Conservation (phyloP, 257 asterid genomes). For the Nicotiana noctiflora region DNA sequence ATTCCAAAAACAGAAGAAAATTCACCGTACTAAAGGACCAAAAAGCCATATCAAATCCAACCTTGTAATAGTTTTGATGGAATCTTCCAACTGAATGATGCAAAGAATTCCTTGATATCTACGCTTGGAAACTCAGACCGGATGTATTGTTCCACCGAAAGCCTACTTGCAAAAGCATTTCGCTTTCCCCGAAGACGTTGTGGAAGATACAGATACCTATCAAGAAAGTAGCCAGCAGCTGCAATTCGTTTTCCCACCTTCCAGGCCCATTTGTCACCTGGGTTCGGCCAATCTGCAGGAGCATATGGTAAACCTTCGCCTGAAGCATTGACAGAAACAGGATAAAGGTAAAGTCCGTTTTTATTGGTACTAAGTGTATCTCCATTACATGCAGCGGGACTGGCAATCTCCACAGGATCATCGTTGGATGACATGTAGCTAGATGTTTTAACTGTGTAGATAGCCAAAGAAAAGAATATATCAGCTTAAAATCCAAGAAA, state of each 20-base stretch:
- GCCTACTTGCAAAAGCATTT: slow-evolving; percentile 51
- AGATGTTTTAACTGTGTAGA: slow-evolving; percentile 2
- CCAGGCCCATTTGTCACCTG: slow-evolving; percentile 94
- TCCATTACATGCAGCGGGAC: slow-evolving; percentile 34
- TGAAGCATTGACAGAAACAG: slow-evolving; percentile 40
- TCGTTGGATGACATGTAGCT: slow-evolving; percentile 10
- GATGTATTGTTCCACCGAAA: slow-evolving; percentile 46
- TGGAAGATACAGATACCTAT: slow-evolving; percentile 69
- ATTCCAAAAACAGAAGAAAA: not conserved
- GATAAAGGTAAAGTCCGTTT: slow-evolving; percentile 43
- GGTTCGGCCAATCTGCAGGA: slow-evolving; percentile 75
- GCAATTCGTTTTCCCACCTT: slow-evolving; percentile 60
- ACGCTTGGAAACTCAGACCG: slow-evolving; percentile 43
- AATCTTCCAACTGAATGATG: slow-evolving; percentile 83
- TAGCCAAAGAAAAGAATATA: not conserved
- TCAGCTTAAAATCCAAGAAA: not conserved
- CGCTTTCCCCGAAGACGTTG: slow-evolving; percentile 27
- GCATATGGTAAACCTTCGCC: slow-evolving; percentile 93
- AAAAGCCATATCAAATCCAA: slow-evolving; percentile 13
- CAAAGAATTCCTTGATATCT: slow-evolving; percentile 50
- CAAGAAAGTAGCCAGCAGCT: slow-evolving; percentile 47
- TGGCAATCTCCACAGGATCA: slow-evolving; percentile 51
- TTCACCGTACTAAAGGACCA: not conserved
- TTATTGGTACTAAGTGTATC: slow-evolving; percentile 20
- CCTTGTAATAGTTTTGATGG: slow-evolving; percentile 51